phyloP scores from a whole-genome alignment of 768 basidiomycete species.

The Leucosporidium creatinivorum region DNA sequence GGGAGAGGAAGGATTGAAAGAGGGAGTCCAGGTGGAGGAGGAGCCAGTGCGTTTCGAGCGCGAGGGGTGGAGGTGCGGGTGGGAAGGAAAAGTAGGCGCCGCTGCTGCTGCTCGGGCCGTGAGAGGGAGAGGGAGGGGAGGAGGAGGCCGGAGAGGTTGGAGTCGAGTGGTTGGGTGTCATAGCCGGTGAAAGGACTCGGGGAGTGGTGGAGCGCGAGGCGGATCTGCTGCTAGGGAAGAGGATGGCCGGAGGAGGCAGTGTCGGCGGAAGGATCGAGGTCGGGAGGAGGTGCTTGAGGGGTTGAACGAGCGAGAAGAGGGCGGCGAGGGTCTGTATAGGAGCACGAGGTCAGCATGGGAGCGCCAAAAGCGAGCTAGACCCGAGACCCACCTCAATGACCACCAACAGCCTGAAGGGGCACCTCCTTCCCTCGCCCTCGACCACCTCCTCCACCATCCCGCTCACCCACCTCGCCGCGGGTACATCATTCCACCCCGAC shows the following conservation, averaged over 20 bases:
- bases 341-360: not conserved
- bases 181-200: too few species aligned
- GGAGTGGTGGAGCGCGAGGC: too few species aligned
- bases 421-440: not conserved
- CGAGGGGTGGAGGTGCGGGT: slow-evolving; percentile 20
- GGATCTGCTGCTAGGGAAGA: not conserved
- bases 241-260: not conserved
- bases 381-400: not conserved
- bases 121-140: not conserved
- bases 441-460: not conserved
- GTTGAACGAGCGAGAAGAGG: not conserved
- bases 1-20: not conserved
- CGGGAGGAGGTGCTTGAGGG: slow-evolving; percentile 6
- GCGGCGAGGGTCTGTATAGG: not conserved
- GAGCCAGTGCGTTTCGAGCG: slow-evolving; percentile 33
- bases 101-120: not conserved
- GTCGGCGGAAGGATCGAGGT: not conserved
- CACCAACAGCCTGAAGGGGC: not conserved
- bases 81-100: not conserved
- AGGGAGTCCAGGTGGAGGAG: not conserved
- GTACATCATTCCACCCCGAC: not conserved
- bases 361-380: not conserved
- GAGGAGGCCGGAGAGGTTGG: not conserved
- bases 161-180: not conserved
- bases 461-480: not conserved